Conservation (phyloP, 163 green algal species). For the Scenedesmus sp. region DNA sequence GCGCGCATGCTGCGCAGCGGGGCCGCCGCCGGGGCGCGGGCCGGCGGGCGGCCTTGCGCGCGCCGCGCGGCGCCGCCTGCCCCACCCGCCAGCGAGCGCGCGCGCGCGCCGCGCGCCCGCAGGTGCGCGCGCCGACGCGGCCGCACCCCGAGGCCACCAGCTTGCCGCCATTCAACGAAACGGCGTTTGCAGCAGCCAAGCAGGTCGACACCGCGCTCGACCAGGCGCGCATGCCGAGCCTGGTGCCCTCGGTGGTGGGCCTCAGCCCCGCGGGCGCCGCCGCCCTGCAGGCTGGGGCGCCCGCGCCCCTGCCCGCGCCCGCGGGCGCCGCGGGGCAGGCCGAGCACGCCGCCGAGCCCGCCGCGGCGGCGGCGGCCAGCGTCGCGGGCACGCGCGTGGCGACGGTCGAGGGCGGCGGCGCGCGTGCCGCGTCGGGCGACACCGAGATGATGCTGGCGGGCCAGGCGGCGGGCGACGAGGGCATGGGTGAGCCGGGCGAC, state of each 20-base stretch:
- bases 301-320: no score
- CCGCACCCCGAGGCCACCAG: conserved; percentile 37
- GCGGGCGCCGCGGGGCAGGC: no score
- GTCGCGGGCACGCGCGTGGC: not conserved
- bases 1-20: no score
- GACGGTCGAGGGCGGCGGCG: not conserved
- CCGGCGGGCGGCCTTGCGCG: no score
- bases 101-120: not conserved
- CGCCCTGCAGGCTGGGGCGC: no score
- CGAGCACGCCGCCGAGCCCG: no score
- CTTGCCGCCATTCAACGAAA: conserved; percentile 42
- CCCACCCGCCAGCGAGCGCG: no score
- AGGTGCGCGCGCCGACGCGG: conserved; percentile 41
- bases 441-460: not conserved
- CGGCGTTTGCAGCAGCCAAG: conserved; percentile 34
- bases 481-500: not conserved
- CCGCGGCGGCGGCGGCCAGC: not conserved
- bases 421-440: not conserved
- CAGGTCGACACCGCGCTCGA: conserved; percentile 40
- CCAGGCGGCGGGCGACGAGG: not conserved
- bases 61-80: no score
- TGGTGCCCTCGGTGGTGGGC: conserved; percentile 13
- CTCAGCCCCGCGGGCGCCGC: not conserved
- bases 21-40: no score
- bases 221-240: conserved; percentile 41